phyloP scores from a whole-genome alignment of 768 basidiomycete species.

The Boletus rex-veris region DNA sequence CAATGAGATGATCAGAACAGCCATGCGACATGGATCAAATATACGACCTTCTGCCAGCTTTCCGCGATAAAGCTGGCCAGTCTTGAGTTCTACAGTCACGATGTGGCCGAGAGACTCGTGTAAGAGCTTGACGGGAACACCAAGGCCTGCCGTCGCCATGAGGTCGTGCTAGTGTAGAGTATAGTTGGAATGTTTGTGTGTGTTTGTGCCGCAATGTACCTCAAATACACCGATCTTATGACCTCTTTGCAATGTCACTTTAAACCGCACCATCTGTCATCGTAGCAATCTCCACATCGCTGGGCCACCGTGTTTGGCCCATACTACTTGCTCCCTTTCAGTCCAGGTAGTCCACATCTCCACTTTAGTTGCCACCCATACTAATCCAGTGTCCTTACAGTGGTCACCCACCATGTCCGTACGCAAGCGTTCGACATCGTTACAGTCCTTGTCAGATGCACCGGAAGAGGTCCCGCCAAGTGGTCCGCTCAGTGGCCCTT shows the following conservation, averaged over 20 bases:
- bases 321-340: not conserved
- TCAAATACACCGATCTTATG: not conserved
- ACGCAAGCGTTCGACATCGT: slow-evolving; percentile 18
- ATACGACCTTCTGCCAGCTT: slow-evolving; percentile 87
- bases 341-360: not conserved
- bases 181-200: slow-evolving; percentile 10
- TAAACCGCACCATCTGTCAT: not conserved
- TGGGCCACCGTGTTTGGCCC: not conserved
- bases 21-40: slow-evolving; percentile 3
- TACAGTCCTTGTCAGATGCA: slow-evolving; percentile 17
- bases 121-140: slow-evolving; percentile 93
- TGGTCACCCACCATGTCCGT: slow-evolving; percentile 14
- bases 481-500: slow-evolving; percentile 46
- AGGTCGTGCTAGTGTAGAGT: too few relatives aligned
- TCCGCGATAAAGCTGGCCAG: slow-evolving; percentile 94
- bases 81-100: slow-evolving; percentile 97
- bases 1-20: slow-evolving; percentile 17
- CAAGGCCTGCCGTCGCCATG: slow-evolving; percentile 60
- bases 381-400: not conserved
- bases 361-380: too few relatives aligned
- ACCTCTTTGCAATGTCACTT: not conserved
- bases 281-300: not conserved
- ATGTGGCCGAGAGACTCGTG: slow-evolving; percentile 96
- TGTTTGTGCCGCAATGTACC: slow-evolving; percentile 12
- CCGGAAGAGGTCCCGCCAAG: slow-evolving; percentile 17